phyloP scores from a whole-genome alignment of 768 basidiomycete species.

The Leccinellum luteum region DNA sequence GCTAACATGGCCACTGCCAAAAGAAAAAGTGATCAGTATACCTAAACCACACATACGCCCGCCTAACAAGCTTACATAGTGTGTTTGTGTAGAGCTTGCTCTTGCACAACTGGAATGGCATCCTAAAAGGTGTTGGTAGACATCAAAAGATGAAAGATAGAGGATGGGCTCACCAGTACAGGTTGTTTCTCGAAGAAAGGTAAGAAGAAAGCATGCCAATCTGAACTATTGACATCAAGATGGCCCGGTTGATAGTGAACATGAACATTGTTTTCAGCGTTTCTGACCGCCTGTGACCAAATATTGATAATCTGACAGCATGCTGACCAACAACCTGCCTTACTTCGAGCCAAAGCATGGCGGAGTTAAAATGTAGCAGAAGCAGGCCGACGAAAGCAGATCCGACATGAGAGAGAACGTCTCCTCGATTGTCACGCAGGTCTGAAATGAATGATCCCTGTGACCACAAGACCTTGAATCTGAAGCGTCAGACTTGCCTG shows the following conservation, averaged over 20 bases:
- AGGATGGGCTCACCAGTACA: constrained; percentile 16
- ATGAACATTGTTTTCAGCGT: constrained; percentile 14
- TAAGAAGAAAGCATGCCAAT: constrained; percentile 17
- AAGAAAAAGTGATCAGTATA: not conserved
- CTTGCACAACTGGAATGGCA: constrained; percentile 23
- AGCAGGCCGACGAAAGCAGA: constrained; percentile 11
- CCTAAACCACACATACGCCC: not conserved
- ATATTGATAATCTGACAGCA: not conserved
- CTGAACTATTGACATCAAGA: constrained; percentile 18
- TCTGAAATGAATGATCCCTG: constrained; percentile 1
- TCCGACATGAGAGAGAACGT: constrained; percentile 13
- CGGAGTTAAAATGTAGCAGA: constrained; percentile 15
- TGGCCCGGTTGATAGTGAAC: constrained; percentile 18
- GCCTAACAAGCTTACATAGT: constrained; percentile 10
- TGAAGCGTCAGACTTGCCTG: constrained; percentile 6
- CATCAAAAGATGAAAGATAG: not conserved
- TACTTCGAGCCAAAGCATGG: constrained; percentile 6
- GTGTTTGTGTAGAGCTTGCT: constrained; percentile 25
- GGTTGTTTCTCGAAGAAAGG: constrained; percentile 7
- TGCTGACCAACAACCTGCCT: not conserved
- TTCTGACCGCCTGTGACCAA: constrained; percentile 10
- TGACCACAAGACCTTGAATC: not conserved
- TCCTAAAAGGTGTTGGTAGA: constrained; percentile 6
- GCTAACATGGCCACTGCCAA: constrained; percentile 16
- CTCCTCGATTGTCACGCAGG: constrained; percentile 10